Conservation (phyloP, 2,329 filamentous ascomycete genomes). For the Canariomyces notabilis region DNA sequence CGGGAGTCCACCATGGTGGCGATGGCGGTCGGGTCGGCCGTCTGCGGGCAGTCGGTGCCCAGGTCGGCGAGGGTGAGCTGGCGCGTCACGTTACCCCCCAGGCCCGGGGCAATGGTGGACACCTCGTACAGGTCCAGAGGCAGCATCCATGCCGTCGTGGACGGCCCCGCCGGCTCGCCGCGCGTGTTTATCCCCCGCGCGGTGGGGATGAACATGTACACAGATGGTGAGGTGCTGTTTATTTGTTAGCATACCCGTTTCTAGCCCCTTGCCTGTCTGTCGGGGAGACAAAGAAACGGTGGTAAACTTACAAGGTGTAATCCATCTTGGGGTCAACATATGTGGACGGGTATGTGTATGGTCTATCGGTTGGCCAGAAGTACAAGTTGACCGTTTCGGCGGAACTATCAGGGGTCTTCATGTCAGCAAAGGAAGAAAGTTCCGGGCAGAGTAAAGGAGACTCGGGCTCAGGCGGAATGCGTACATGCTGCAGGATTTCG, state of each 20-base stretch:
- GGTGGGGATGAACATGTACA: conserved; percentile 36
- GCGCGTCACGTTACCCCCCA: conserved; percentile 18
- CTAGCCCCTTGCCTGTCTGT: neutral
- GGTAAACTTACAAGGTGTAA: conserved; percentile 32
- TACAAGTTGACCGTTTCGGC: conserved; percentile 32
- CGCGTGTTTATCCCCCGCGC: conserved; percentile 31
- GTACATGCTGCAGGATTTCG: conserved; percentile 32
- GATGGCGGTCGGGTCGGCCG: conserved; percentile 25
- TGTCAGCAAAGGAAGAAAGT: neutral
- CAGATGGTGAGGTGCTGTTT: conserved; percentile 35
- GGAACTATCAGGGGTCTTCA: conserved; percentile 12
- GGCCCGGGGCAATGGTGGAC: conserved; percentile 30
- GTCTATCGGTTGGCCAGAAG: conserved; percentile 33
- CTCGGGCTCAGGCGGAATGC: too few relatives aligned
- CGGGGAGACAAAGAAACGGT: neutral
- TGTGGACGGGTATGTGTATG: conserved; percentile 31
- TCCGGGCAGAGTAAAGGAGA: conserved; percentile 3
- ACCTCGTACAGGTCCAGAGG: conserved; percentile 32
- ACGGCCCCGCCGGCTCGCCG: conserved; percentile 28
- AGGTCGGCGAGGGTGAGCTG: conserved; percentile 34
- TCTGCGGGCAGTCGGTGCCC: conserved; percentile 32
- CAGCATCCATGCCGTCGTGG: conserved; percentile 29
- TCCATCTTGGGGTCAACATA: conserved; percentile 27
- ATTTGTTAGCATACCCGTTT: conserved; percentile 1
- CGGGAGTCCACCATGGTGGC: conserved; percentile 28